phyloP scores from a whole-genome alignment of 2,329 filamentous ascomycete species.

The Fusarium concolor region DNA sequence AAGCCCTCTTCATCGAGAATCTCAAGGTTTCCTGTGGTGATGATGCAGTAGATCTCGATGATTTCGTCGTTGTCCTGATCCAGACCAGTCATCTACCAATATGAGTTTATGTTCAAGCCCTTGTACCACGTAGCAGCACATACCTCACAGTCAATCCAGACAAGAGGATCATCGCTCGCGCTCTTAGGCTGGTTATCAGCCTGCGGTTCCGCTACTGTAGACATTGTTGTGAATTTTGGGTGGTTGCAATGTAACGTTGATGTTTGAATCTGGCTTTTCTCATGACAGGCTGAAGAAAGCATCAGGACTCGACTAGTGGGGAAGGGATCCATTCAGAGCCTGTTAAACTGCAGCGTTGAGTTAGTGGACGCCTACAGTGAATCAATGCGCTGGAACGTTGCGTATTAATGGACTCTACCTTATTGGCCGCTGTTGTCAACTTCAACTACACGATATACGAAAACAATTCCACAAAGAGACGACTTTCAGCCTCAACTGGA shows the following conservation, averaged over 20 bases:
- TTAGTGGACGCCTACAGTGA: slow-evolving; percentile 6
- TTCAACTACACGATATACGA: slow-evolving; percentile 24
- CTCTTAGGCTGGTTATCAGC: slow-evolving; percentile 42
- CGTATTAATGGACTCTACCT: slow-evolving; percentile 41
- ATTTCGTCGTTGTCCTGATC: slow-evolving; percentile 83
- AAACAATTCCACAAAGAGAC: slow-evolving; percentile 12
- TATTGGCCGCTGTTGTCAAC: slow-evolving; percentile 32
- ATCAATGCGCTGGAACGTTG: slow-evolving; percentile 47
- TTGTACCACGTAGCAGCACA: slow-evolving; percentile 15
- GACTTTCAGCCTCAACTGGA: slow-evolving; percentile 5
- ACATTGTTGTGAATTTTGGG: slow-evolving; percentile 21
- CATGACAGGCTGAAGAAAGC: slow-evolving; percentile 10
- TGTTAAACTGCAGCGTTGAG: slow-evolving; percentile 7
- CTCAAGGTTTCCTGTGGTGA: slow-evolving; percentile 84
- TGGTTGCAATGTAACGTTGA: slow-evolving; percentile 33
- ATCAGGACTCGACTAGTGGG: slow-evolving; percentile 32
- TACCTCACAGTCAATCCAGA: slow-evolving; percentile 83
- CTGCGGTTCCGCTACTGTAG: slow-evolving; percentile 25
- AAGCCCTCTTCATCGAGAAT: slow-evolving; percentile 82
- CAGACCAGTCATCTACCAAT: slow-evolving; percentile 79
- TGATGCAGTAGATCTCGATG: slow-evolving; percentile 90
- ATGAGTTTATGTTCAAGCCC: slow-evolving; percentile 18
- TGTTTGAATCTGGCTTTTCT: slow-evolving; percentile 5
- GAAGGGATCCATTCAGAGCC: slow-evolving; percentile 11
- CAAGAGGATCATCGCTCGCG: slow-evolving; percentile 68